Base-by-base conservation (phyloP, 2,329 filamentous ascomycete genomes). In the Malbranchea zuffiana region DNA sequence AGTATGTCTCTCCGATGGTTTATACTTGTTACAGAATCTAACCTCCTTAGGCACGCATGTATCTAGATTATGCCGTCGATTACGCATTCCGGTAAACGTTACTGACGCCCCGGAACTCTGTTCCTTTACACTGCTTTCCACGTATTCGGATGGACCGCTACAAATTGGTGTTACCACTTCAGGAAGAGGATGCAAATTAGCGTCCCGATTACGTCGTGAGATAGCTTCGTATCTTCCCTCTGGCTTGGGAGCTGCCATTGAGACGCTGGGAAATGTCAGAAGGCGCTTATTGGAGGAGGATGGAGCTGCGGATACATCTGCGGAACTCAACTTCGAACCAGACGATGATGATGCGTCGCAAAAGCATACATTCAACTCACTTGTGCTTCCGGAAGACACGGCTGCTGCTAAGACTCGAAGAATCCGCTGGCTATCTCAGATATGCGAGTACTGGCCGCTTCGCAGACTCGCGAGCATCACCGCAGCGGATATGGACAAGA, bases 361-460 rank as follows among this genome's bases (percentile, higher is more conserved):
- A 59, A 75, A 72, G 11, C 75, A 87, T 1, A 73, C 71, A 0
- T 95, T 98, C 60, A 98, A 98, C 59, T 77, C 73, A 43, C 68
- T 98, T 3, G 72, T 96, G 5, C 74, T 56, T 33, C 42, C 71
- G 0, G 78, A 83, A 31, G 84, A 90, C 51, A 63, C 73, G 1
- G 79, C 82, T 42, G 79, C 79, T 3, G 74, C 77, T 11, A 85
- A 85, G 54, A 86, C 74, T 15, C 71, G 88, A 42, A 74, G 90
- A 35, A 87, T 93, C 68, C 75, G 90, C 40, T 98, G 90, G 90
- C 68, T 98, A 1, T 76, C 82, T 13, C 90, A 98, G 56, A 85
- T 98, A 35, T 98, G 90, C 69, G 90, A 98, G 65, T 98, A 98
- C 62, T 98, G 90, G 90, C 87, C 90, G 1, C 69, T 98, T 17